Conservation (phyloP, 2,329 filamentous ascomycete species). For the Decorospora gaudefroyi region DNA sequence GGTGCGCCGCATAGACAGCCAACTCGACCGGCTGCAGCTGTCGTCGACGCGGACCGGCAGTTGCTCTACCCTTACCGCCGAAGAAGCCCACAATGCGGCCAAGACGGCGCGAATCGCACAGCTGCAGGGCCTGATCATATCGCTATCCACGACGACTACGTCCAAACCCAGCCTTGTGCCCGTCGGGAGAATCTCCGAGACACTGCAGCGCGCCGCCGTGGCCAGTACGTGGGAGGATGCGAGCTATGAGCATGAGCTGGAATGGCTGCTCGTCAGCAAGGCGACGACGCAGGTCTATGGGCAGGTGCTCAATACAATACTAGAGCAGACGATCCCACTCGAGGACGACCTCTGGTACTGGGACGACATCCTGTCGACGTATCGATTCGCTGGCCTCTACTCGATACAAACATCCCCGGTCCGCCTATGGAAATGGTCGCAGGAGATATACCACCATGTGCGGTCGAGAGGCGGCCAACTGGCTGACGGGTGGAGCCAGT, state of each 20-base stretch:
- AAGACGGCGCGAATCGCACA: conserved; percentile 58
- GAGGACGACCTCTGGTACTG: conserved; percentile 93
- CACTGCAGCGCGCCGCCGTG: conserved; percentile 68
- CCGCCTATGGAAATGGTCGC: conserved; percentile 72
- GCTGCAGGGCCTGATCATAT: conserved; percentile 69
- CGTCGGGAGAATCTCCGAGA: conserved; percentile 59
- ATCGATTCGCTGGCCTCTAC: conserved; percentile 78
- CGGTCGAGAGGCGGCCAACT: conserved; percentile 47
- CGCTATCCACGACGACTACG: conserved; percentile 70
- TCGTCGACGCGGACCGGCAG: conserved; percentile 38
- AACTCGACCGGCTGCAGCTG: conserved; percentile 62
- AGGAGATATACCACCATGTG: conserved; percentile 71
- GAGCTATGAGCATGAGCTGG: conserved; percentile 73
- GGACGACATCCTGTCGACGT: conserved; percentile 83
- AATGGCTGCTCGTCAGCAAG: conserved; percentile 91
- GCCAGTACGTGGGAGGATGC: conserved; percentile 40
- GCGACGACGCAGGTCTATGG: conserved; percentile 91
- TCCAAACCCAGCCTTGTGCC: conserved; percentile 65
- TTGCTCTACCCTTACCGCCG: conserved; percentile 38
- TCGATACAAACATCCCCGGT: conserved; percentile 82
- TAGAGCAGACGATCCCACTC: conserved; percentile 81
- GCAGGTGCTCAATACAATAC: conserved; percentile 71
- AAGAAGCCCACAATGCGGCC: conserved; percentile 44
- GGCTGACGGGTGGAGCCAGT: conserved; percentile 59
- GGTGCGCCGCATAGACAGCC: conserved; percentile 60